These are phyloP conservation scores for Alternaria sp. DNA, from an alignment of 2,329 filamentous ascomycete genomes.

Conservation along the genomic window DNA sequence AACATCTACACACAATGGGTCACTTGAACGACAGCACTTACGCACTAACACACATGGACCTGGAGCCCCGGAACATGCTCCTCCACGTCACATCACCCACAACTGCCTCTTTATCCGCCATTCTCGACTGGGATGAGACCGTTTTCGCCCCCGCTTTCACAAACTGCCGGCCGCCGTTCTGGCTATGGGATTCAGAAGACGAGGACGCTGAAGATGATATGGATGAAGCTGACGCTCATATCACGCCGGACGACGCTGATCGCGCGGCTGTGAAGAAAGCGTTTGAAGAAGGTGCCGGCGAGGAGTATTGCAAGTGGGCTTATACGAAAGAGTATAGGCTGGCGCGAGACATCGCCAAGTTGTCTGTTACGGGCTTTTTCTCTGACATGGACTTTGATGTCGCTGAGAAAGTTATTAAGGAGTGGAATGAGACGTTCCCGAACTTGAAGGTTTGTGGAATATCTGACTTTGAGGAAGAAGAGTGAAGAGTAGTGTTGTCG, in stretches of 20 bases:
- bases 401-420: neutral
- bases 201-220: neutral
- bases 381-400: neutral
- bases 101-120: accelerated
- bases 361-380: neutral
- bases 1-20: neutral
- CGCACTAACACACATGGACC: neutral
- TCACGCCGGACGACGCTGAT: neutral
- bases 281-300: neutral
- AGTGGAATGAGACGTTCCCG: neutral
- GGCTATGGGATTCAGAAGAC: neutral
- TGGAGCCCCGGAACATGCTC: neutral
- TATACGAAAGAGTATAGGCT: neutral
- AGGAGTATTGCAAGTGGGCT: neutral
- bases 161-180: neutral
- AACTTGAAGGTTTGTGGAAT: neutral
- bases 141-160: neutral
- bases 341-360: neutral
- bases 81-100: accelerated
- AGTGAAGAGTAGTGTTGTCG: neutral
- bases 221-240: neutral
- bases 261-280: neutral
- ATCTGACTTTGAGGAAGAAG: neutral
- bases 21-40: accelerated
- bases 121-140: neutral